phyloP scores from a whole-genome alignment of 371 early-diverging fungal species.

The Lichtheimia hyalospora region DNA sequence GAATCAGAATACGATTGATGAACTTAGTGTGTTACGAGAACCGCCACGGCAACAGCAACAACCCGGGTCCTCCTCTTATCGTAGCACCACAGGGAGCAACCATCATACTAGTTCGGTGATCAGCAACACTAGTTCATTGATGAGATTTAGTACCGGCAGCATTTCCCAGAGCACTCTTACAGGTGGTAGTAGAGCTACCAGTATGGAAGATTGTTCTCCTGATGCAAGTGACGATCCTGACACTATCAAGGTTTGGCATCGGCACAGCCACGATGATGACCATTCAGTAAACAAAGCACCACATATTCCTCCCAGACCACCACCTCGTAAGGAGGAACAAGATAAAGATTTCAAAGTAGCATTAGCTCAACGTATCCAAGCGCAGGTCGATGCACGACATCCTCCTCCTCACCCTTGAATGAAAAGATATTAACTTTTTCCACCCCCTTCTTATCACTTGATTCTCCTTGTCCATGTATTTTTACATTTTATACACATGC shows the following conservation, averaged over 20 bases:
- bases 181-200: slow-evolving; percentile 16
- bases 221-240: neutral
- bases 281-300: neutral
- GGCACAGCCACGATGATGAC: slow-evolving; percentile 1
- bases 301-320: slow-evolving; percentile 10
- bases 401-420: neutral
- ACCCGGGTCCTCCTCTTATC: slow-evolving; percentile 1
- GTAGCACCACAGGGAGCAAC: slow-evolving; percentile 14
- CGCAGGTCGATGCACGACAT: slow-evolving; percentile 13
- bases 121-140: slow-evolving; percentile 19
- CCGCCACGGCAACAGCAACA: slow-evolving; percentile 51
- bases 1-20: slow-evolving; percentile 67
- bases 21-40: slow-evolving; percentile 60
- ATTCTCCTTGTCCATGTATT: too few species aligned
- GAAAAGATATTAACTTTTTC: too few species aligned
- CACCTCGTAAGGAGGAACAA: neutral
- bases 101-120: slow-evolving; percentile 18
- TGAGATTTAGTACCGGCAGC: slow-evolving; percentile 24
- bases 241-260: neutral
- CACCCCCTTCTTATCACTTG: too few species aligned
- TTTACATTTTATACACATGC: too few species aligned
- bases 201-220: slow-evolving; percentile 20
- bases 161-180: slow-evolving; percentile 10
- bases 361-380: slow-evolving; percentile 6
- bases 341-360: slow-evolving; percentile 9